Base-by-base conservation (phyloP, 2,329 filamentous ascomycete genomes). In the Trichoderma arundinaceum region DNA sequence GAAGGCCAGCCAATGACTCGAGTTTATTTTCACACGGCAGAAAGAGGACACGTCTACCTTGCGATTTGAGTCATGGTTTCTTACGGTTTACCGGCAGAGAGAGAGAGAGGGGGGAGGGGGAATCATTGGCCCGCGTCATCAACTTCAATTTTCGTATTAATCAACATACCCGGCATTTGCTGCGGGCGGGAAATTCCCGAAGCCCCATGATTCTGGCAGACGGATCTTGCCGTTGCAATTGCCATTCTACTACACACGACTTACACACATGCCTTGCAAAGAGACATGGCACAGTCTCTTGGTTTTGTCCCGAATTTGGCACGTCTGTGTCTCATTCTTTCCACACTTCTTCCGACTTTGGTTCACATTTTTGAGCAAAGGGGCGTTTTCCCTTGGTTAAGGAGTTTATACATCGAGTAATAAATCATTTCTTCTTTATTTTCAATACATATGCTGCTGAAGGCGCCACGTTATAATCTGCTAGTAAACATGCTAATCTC, bases 401-500 rank as follows among this genome's bases (percentile, higher is more conserved):
- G 33, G 19, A 28, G 17, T 43, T 38, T 48, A 8, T 28, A 32
- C 51, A 44, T 54, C 13, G 28, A 54, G 32, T 49, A 57, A 57
- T 41, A 49, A 41, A 49, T 41, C 33, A n/a, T 35, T 44, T 38
- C 7, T 52, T 32, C 38, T 28, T 41, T 33, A 15, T 28, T 28
- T 52, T 28, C 53, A 10, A 38, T 22, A 28, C 33, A 32, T 46
- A 53, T 49, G 61, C 51, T 49, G 19, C 33, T 57, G 44, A 56
- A 56, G 10, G 38, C 49, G 48, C 52, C 15, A 39, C 32, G n/a
- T 38, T 35, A 8, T 57, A 49, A 57, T 48, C 41, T 56, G 60
- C 49, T 56, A 62, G 59, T 49, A 63, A 53, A 54, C 59, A 63
- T 46, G 59, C 59, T 61, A 43, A 48, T 60, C n/a, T 56, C 49